Percentiles rank a stretch among this genome's conserved stretches.
phyloP scores from a whole-genome alignment of 768 basidiomycete species.

The Hemileccinum rubropunctum region DNA sequence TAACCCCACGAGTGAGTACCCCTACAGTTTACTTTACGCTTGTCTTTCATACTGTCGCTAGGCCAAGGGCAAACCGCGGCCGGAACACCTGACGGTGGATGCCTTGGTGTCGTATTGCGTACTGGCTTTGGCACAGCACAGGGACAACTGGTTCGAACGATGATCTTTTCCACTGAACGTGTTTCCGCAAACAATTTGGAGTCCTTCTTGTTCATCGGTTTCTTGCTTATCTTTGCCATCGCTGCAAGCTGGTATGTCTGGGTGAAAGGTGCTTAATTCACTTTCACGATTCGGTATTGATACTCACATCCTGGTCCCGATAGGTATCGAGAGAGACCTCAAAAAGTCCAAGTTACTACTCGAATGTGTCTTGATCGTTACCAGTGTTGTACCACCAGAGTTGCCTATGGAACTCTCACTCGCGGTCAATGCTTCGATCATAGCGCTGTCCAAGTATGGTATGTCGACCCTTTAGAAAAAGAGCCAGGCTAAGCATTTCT shows the following conservation, averaged over 20 bases:
- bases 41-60: slow-evolving; percentile 3
- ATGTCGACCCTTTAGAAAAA: slow-evolving; percentile 23
- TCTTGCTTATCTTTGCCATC: slow-evolving; percentile 95
- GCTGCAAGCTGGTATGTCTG: slow-evolving; percentile 99
- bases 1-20: slow-evolving; percentile 37
- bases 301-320: slow-evolving; percentile 5
- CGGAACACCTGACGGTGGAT: slow-evolving; percentile 86
- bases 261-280: slow-evolving; percentile 69
- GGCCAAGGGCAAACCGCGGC: slow-evolving; percentile 38
- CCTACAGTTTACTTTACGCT: too few species aligned
- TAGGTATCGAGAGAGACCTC: slow-evolving; percentile 87
- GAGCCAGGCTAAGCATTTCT: slow-evolving; percentile 1
- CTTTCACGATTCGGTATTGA: neutral
- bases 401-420: slow-evolving; percentile 96
- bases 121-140: slow-evolving; percentile 98
- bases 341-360: slow-evolving; percentile 94
- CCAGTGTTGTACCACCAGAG: slow-evolving; percentile 96
- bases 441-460: slow-evolving; percentile 93
- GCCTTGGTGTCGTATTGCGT: slow-evolving; percentile 87
- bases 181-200: slow-evolving; percentile 96
- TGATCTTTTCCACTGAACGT: slow-evolving; percentile 98
- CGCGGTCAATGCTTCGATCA: slow-evolving; percentile 93
- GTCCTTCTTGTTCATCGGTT: slow-evolving; percentile 96
- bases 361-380: slow-evolving; percentile 95
- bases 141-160: slow-evolving; percentile 94